Conservation (phyloP, 345 rosid species). For the Draba incana region DNA sequence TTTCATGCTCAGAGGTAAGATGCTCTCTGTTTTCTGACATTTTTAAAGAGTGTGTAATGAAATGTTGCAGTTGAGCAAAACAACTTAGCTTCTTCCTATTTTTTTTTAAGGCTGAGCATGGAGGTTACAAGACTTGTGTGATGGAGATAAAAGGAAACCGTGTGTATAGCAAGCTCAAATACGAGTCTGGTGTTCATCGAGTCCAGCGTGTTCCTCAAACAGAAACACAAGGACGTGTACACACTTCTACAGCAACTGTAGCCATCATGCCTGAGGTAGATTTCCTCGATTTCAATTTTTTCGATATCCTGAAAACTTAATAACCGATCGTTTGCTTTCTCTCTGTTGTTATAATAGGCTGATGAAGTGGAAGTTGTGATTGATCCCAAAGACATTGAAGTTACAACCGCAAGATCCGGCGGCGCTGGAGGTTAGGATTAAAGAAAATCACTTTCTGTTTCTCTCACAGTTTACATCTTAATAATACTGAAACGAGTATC, state of each 20-base stretch:
- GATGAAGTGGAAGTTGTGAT: conserved; percentile 97
- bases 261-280: conserved; percentile 96
- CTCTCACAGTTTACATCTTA: conserved; percentile 17
- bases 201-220: conserved; percentile 99
- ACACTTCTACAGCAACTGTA: conserved; percentile 96
- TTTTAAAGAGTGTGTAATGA: not conserved
- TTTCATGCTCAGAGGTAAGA: conserved; percentile 84
- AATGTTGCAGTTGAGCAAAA: not conserved
- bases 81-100: conserved; percentile 28
- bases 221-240: conserved; percentile 93
- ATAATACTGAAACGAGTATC: conserved; percentile 23
- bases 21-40: not conserved
- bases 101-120: conserved; percentile 74
- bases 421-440: conserved; percentile 87
- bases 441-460: conserved; percentile 3
- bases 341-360: conserved; percentile 49
- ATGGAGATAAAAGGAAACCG: conserved; percentile 85
- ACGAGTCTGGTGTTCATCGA: conserved; percentile 93
- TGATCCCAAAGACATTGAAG: conserved; percentile 94
- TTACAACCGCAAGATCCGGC: conserved; percentile 93
- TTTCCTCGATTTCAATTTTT: not conserved
- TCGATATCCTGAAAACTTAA: conserved; percentile 9
- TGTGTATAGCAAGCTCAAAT: conserved; percentile 93
- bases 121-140: conserved; percentile 94
- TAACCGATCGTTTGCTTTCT: conserved; percentile 4